phyloP scores from a whole-genome alignment of 1,139 yeast species.

The Suzukiozyma palmioleophila region DNA sequence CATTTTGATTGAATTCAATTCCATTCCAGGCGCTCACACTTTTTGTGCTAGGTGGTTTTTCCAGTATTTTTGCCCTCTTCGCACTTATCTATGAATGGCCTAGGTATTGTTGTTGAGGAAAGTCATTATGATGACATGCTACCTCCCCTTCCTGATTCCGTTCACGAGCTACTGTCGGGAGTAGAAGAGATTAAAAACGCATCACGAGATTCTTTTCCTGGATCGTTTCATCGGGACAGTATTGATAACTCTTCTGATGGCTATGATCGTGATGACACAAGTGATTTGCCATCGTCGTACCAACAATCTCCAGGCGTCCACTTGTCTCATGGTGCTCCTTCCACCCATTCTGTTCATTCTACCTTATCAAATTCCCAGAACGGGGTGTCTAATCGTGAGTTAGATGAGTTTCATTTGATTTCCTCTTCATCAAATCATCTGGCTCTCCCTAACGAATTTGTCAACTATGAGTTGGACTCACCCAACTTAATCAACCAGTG shows the following conservation, averaged over 20 bases:
- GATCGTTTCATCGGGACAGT: too few species aligned
- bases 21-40: not conserved
- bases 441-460: not conserved
- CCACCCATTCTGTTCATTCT: not conserved
- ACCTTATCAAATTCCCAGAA: not conserved
- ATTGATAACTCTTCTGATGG: not conserved
- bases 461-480: slow-evolving; percentile 16
- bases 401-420: slow-evolving; percentile 8
- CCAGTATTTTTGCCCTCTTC: not conserved
- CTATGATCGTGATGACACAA: slow-evolving; percentile 1
- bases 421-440: not conserved
- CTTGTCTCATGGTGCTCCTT: not conserved
- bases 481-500: slow-evolving; percentile 12
- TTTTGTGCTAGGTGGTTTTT: not conserved
- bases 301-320: not conserved
- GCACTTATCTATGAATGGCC: slow-evolving; percentile 15
- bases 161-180: not conserved
- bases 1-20: too few species aligned
- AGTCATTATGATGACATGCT: slow-evolving; percentile 24
- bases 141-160: slow-evolving; percentile 32
- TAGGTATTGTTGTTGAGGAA: slow-evolving; percentile 33
- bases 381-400: not conserved
- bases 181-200: not conserved
- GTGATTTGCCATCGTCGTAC: not conserved
- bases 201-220: not conserved